Base-by-base conservation (phyloP, 306 rosid genomes). In the Corylus avellana region DNA sequence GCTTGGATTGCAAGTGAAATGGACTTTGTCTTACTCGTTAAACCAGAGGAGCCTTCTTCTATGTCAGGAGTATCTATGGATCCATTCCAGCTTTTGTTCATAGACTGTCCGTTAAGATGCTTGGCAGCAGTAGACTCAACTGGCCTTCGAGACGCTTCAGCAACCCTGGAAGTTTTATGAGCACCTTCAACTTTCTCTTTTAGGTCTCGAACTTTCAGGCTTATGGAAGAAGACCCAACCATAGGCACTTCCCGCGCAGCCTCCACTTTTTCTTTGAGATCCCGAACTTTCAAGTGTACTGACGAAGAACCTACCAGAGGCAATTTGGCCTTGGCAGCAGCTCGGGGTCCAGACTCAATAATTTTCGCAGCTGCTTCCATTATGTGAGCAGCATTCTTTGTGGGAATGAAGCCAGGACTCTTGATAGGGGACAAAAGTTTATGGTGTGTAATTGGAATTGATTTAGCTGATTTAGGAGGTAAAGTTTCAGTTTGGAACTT, bases 291-390 rank as follows among this genome's bases (percentile, higher is more conserved):
- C 86, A 92, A 70, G 72, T 97, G 92, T 32, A 73, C 85, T 13
- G 90, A 62, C 14, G 98, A 87, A 76, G 97, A 85, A 29, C 89
- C 84, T 55, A 82, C 74, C 42, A 66, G 37, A 78, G 93, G 87
- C 80, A 85, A 68, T 84, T 84, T 92, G 69, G 84, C 74, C 83
- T 87, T 92, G 75, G 84, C 55, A 63, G 86, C 76, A 72, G 86
- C 76, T 78, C 79, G 92, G 61, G 93, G 82, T 72, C 90, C 92
- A 77, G 89, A 90, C 57, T 92, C 98, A 72, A 95, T 89, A 25
- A 95, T 95, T 88, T 88, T 95, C 64, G 96, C 93, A 2, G 98
- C 98, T 81, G 97, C 98, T 87, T 95, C 98, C 98, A 95, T 95
- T 75, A 95, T 90, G 85, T 86, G 97, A 73, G 93, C 96, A 80